These are phyloP conservation scores for Chloranthus sessilifolius DNA, from an alignment of 164 flowering plant genomes.

Conservation along the genomic window DNA sequence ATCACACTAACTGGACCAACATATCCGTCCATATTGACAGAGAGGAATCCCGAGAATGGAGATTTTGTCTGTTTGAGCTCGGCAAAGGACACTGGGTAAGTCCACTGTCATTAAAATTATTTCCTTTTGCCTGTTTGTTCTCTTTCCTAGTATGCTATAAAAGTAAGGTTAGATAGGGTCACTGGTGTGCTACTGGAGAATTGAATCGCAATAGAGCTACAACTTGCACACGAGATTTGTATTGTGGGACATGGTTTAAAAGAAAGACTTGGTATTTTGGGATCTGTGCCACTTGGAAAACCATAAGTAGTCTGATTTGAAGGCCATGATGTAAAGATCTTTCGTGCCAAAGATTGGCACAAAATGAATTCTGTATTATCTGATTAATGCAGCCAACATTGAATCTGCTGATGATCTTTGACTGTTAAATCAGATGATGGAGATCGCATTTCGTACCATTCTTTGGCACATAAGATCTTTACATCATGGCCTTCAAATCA, in stretches of 20 bases:
- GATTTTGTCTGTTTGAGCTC: constrained; percentile 58
- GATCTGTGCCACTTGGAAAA: no score
- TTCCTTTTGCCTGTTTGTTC: neutral
- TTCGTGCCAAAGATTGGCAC: no score
- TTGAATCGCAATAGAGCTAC: neutral
- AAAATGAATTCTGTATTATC: no score
- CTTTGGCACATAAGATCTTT: no score
- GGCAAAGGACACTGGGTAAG: constrained; percentile 49
- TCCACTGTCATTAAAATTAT: neutral
- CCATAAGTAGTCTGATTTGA: no score
- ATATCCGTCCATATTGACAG: constrained; percentile 50
- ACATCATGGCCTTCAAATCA: no score
- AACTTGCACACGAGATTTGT: neutral
- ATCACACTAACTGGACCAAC: constrained; percentile 52
- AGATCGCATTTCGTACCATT: no score
- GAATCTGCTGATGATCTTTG: no score
- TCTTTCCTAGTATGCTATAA: neutral
- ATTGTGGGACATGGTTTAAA: neutral
- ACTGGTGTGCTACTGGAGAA: neutral
- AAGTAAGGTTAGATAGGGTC: neutral
- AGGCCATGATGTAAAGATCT: no score
- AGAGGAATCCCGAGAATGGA: constrained; percentile 43
- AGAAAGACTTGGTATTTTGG: neutral
- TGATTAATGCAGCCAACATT: no score
- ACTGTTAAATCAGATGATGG: no score